Conservation (phyloP, 1,284 basidiomycete genomes). For the Thecaphora thlaspeos region DNA sequence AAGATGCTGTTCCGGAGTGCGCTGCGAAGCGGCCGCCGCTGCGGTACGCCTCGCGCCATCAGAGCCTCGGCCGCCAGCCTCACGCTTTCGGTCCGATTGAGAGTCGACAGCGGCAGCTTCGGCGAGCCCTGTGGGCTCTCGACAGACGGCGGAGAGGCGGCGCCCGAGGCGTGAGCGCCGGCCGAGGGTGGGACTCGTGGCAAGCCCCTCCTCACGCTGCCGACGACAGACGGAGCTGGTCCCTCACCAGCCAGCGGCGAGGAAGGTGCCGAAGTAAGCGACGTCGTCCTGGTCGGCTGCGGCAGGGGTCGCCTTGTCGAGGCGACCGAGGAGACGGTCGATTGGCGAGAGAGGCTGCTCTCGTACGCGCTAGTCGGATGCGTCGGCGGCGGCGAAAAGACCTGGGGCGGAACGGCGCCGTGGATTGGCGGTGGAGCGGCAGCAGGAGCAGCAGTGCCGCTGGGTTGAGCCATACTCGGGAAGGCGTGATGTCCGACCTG, state of each 20-base stretch:
- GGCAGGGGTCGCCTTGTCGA: constrained; percentile 28
- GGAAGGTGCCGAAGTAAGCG: constrained; percentile 22
- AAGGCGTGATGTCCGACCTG: constrained; percentile 6
- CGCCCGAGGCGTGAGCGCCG: constrained; percentile 19
- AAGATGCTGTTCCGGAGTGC: constrained; percentile 30
- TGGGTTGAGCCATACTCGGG: constrained; percentile 4
- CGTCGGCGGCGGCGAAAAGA: constrained; percentile 4
- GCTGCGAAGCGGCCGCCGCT: constrained; percentile 26
- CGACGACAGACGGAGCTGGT: constrained; percentile 12
- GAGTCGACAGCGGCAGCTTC: constrained; percentile 15
- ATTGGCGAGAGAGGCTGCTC: constrained; percentile 23
- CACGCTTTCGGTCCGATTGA: constrained; percentile 42
- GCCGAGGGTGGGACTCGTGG: constrained; percentile 24
- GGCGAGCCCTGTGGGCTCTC: constrained; percentile 18
- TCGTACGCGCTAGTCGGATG: constrained; percentile 2
- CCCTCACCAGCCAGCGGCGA: constrained; percentile 12
- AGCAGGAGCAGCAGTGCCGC: constrained; percentile 1
- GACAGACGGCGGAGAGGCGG: constrained; percentile 9
- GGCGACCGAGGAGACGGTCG: constrained; percentile 28
- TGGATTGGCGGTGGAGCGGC: constrained; percentile 7
- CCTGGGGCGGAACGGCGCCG: constrained; percentile 11
- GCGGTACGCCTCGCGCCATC: constrained; percentile 43
- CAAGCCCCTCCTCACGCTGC: constrained; percentile 23
- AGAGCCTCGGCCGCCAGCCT: constrained; percentile 46
- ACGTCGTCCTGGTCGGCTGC: constrained; percentile 26